Base-by-base conservation (phyloP, 768 basidiomycete species). In the Sarcomyxa edulis region DNA sequence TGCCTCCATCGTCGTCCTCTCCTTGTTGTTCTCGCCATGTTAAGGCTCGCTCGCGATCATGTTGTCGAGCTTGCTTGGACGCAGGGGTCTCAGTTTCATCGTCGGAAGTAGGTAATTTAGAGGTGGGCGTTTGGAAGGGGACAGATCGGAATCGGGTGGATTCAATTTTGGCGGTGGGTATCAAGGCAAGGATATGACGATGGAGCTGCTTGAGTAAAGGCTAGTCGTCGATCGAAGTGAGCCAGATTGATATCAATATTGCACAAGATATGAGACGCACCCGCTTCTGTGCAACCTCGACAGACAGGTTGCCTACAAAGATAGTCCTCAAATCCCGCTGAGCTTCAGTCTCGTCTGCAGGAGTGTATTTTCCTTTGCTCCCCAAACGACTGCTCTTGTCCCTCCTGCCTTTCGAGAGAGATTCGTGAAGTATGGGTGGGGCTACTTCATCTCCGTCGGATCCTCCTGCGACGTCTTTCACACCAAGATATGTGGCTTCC, bases 61-160 rank as follows among this genome's bases (percentile, higher is more conserved):
- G 82, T 44, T 60, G 60, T 25, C 70, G 67, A 18, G 56, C 46
- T 18, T 62, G 50, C 37, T 55, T 49, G 25, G 48, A 23, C 23
- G n/a, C 8, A 12, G 16, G 19, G 15, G 8, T 26, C 47, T 48
- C 20, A 43, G 37, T 23, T 14, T 56, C 53, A 19, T 60, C 61
- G 16, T 72, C 62, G 31, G 61, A 55, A 23, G 66, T 55, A 0
- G 78, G 70, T 12, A 81, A 66, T 46, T 77, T 72, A 8, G 82
- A 59, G 1, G 90, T 90, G 7, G 95, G 89, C 0, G 71, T 72
- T 46, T 87, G 80, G 67, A 97, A 97, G 1, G 93, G 83, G 35
- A 96, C 74, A 11, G 93, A 96, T 36, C 95, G 89, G 69, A 95
- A 96, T 29, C 95, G 89, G 18, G 80, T 74, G 4, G 92, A 93